phyloP scores from a whole-genome alignment of 2,329 filamentous ascomycete species.

The Epichloe typhina region DNA sequence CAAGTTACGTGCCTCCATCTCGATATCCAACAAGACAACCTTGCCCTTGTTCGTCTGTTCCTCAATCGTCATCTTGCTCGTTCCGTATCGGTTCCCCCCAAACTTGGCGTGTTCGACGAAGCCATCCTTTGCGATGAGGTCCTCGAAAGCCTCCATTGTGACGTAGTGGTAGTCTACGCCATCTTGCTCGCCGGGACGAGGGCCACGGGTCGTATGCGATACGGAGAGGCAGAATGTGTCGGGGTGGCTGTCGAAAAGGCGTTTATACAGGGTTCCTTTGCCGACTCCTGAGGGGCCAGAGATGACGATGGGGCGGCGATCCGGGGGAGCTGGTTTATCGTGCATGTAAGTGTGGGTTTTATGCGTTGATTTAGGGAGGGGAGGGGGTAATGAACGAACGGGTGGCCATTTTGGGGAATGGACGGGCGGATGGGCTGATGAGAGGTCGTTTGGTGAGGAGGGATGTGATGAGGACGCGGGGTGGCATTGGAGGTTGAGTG shows the following conservation, averaged over 20 bases:
- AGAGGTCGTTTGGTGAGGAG: not conserved
- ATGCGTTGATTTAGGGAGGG: not conserved
- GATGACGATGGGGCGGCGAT: slow-evolving; percentile 56
- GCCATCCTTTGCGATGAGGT: slow-evolving; percentile 51
- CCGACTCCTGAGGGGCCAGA: slow-evolving; percentile 67
- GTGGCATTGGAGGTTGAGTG: slow-evolving; percentile 5
- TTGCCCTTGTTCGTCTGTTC: slow-evolving; percentile 57
- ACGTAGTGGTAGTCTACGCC: slow-evolving; percentile 76
- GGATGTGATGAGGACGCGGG: not conserved
- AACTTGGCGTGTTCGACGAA: slow-evolving; percentile 86
- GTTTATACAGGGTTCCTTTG: slow-evolving; percentile 66
- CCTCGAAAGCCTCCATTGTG: slow-evolving; percentile 50
- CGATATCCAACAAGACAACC: slow-evolving; percentile 82
- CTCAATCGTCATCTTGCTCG: slow-evolving; percentile 65
- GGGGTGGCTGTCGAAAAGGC: slow-evolving; percentile 47
- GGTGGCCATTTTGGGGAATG: slow-evolving; percentile 11
- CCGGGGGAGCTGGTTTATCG: slow-evolving; percentile 22
- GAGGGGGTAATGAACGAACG: slow-evolving; percentile 5
- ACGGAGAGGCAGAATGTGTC: slow-evolving; percentile 42
- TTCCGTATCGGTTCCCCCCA: slow-evolving; percentile 77
- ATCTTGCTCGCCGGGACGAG: slow-evolving; percentile 61
- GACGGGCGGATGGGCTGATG: slow-evolving; percentile 3
- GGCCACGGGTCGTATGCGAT: slow-evolving; percentile 67
- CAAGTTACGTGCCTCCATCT: slow-evolving; percentile 62
- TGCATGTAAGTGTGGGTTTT: not conserved